Conservation (phyloP, 139 green algal genomes). For the Tetraselmis striata region DNA sequence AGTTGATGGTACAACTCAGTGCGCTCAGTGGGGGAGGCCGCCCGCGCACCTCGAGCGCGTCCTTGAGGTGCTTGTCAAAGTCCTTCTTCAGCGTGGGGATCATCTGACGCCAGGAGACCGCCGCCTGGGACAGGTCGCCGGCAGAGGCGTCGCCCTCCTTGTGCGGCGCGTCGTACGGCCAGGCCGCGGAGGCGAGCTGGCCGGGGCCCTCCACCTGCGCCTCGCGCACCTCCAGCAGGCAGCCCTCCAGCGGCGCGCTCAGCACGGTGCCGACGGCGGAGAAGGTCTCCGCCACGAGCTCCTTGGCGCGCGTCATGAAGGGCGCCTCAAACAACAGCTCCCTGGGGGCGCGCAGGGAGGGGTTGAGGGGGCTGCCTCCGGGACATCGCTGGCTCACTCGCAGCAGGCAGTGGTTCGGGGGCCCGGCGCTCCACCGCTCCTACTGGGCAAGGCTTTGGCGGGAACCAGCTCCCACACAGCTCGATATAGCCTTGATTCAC, state of each 20-base stretch:
- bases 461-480: too few species aligned
- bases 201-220: background rate
- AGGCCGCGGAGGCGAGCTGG: background rate
- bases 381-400: too few species aligned
- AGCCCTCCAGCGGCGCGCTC: constrained; percentile 33
- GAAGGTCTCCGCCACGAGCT: constrained; percentile 52
- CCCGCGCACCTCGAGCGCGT: background rate
- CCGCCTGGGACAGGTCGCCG: background rate
- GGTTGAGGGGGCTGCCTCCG: too few species aligned
- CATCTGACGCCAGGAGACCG: background rate
- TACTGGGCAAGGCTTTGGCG: too few species aligned
- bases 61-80: background rate
- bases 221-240: constrained; percentile 25
- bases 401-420: too few species aligned
- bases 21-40: too few species aligned
- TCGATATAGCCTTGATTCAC: too few species aligned
- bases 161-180: background rate
- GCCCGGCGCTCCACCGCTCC: too few species aligned
- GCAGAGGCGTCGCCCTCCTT: background rate
- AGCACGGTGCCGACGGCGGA: constrained; percentile 13
- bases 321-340: constrained; percentile 59
- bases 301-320: constrained; percentile 49
- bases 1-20: too few species aligned
- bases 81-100: background rate
- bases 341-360: background rate